Percentiles rank a stretch among this genome's conserved stretches.
These are phyloP conservation scores for Saturnispora sanitii DNA, from an alignment of 805 yeast species.

Conservation along the genomic window DNA sequence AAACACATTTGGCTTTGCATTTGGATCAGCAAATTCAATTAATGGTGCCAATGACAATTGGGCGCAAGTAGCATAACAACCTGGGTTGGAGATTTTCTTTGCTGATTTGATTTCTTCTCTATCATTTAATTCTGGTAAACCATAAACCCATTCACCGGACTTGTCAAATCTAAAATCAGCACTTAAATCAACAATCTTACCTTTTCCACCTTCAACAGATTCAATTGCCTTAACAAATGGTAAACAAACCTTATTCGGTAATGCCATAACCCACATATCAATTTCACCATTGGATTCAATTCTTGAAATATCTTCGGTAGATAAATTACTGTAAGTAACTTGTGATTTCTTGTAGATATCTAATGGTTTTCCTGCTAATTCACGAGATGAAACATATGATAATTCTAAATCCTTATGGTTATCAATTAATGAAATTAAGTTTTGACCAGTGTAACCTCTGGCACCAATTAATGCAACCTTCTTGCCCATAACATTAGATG, in stretches of 20 bases:
- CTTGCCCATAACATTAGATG: conserved; percentile 9
- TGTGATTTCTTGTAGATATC: conserved; percentile 79
- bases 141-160: conserved; percentile 84
- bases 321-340: conserved; percentile 75
- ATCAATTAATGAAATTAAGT: conserved; percentile 77
- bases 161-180: conserved; percentile 95
- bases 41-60: conserved; percentile 89
- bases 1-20: conserved; percentile 74
- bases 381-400: conserved; percentile 93
- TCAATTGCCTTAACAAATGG: conserved; percentile 79
- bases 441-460: conserved; percentile 95
- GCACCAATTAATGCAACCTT: conserved; percentile 95
- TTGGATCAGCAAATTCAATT: conserved; percentile 38
- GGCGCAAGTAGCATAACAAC: conserved; percentile 98
- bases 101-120: conserved; percentile 62
- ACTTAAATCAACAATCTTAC: conserved; percentile 82
- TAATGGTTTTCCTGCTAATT: conserved; percentile 76
- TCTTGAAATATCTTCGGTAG: conserved; percentile 71
- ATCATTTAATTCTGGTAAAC: conserved; percentile 83
- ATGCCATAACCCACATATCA: conserved; percentile 98
- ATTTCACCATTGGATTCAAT: conserved; percentile 70
- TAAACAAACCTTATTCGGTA: conserved; percentile 94
- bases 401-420: conserved; percentile 81
- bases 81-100: conserved; percentile 87
- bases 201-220: conserved; percentile 47